These are phyloP conservation scores for Dillenia suffruticosa DNA, from an alignment of 164 flowering plant species.

Conservation along the genomic window DNA sequence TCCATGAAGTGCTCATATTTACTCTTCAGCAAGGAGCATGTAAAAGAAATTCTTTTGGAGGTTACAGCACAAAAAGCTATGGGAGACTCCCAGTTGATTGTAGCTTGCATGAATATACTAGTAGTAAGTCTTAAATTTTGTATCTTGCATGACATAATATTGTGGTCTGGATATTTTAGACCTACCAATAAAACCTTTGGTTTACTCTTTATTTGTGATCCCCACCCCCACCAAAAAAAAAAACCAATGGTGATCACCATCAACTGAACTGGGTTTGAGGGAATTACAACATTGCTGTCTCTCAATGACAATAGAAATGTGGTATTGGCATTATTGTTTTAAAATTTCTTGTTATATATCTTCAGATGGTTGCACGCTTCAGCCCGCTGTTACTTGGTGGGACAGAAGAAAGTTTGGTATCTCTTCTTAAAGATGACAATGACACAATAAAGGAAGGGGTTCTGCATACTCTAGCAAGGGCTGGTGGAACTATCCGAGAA, in stretches of 20 bases:
- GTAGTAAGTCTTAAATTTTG: conserved; percentile 48
- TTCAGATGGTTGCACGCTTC: conserved; percentile 79
- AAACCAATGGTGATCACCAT: no score
- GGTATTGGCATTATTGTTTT: neutral
- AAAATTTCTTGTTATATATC: conserved; percentile 6
- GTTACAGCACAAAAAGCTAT: conserved; percentile 47
- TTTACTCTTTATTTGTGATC: no score
- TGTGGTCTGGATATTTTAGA: neutral
- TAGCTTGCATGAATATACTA: conserved; percentile 74
- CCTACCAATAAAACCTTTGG: no score
- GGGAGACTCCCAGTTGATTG: conserved; percentile 34
- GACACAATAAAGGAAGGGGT: conserved; percentile 84
- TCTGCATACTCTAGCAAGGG: conserved; percentile 80
- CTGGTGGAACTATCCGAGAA: conserved; percentile 92
- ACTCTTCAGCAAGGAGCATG: conserved; percentile 88
- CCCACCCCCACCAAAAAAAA: no score
- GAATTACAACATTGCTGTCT: neutral
- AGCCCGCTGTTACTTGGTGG: conserved; percentile 70
- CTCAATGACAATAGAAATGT: neutral
- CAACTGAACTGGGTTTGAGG: neutral
- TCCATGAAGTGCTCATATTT: conserved; percentile 81
- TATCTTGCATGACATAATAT: neutral
- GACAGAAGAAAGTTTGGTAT: conserved; percentile 63
- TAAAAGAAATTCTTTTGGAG: conserved; percentile 67
- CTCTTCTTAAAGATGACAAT: conserved; percentile 84